Evolutionary conservation across 768 basidiomycete genomes (phyloP), one percentile per base, ranked within the genome.

Genomic region (Suillus sp.): DNA sequence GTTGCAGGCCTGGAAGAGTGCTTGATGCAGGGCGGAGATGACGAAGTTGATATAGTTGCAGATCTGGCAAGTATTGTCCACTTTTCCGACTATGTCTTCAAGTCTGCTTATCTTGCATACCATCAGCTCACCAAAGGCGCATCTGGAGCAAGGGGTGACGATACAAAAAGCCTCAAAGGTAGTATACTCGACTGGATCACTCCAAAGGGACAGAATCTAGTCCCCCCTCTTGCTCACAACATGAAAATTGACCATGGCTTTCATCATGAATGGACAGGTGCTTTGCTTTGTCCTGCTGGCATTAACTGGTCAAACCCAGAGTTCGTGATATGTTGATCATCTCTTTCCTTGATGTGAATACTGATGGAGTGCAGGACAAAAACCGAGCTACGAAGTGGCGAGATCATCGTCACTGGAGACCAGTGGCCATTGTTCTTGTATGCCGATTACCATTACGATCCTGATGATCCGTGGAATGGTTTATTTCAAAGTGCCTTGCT

Each of bases 131-230:
- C 20, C 20, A 43, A 72, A 62, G 69, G 74, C 18, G 57, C 65
- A 7, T 63, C 64, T 37, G 58, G 68, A 11, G 68, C 72, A 2
- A 51, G 69, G 34, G 59, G 60, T 14, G 65, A 66, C 25, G 55
- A 66, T 22, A 66, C 65, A 8, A 66, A 64, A 53, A 57, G 32
- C 40, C 65, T 54, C 67, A 75, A 73, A 62, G 58, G 64, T 5
- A 62, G 67, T 2, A 53, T 71, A n/a, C 38, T 72, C 4, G 66
- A 72, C 35, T 74, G 72, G 71, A 72, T 75, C 6, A 69, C 65
- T 10, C 68, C 69, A 1, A 57, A 48, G 35, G 65, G 71, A 10
- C 58, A 66, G 14, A 30, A 64, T 13, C 57, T 70, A 1, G 51
- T 7, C 9, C 66, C 62, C 16, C 57, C 40, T 45, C 40, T 60